Evolutionary conservation across 2,329 filamentous ascomycete species (phyloP).

Genomic region (Metarhizium anisopliae): DNA sequence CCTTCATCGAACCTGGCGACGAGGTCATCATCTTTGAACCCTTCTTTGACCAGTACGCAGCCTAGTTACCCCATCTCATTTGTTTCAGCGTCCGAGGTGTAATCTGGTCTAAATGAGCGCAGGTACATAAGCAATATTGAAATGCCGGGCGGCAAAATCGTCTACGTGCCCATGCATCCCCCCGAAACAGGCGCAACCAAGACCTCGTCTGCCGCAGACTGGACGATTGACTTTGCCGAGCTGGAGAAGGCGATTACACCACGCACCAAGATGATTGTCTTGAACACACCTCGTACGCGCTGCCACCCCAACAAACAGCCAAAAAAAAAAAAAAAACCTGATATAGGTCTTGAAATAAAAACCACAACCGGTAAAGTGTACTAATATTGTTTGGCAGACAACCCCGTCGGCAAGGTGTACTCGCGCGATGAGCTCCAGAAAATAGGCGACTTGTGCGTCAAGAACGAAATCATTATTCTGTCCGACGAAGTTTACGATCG

Average conservation of each 20-base stretch:
- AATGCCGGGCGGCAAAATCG: constrained; percentile 91
- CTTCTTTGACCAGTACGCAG: constrained; percentile 80
- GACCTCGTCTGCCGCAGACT: constrained; percentile 80
- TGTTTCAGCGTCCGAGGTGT: not conserved
- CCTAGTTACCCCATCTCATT: no score
- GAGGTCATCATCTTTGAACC: constrained; percentile 98
- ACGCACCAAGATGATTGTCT: constrained; percentile 91
- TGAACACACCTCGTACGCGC: constrained; percentile 58
- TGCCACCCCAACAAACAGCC: not conserved
- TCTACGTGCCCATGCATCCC: constrained; percentile 91
- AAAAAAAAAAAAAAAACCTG: not conserved
- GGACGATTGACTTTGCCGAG: constrained; percentile 77
- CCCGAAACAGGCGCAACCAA: constrained; percentile 68
- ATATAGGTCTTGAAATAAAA: not conserved
- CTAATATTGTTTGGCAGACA: constrained; percentile 45
- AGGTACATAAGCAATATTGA: constrained; percentile 89
- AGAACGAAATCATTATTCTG: constrained; percentile 89
- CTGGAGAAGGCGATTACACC: constrained; percentile 74
- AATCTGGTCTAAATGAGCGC: not conserved
- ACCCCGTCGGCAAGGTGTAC: constrained; percentile 95
- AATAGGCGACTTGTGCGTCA: constrained; percentile 82
- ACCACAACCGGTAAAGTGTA: not conserved
- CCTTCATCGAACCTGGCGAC: constrained; percentile 85
- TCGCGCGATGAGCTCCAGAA: constrained; percentile 71
- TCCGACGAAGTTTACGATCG: constrained; percentile 92